A percentile compares a stretch with the other conserved stretches of the same genome.
Conservation (phyloP, 2,329 filamentous ascomycete genomes). For the Colletotrichum eremochloae region DNA sequence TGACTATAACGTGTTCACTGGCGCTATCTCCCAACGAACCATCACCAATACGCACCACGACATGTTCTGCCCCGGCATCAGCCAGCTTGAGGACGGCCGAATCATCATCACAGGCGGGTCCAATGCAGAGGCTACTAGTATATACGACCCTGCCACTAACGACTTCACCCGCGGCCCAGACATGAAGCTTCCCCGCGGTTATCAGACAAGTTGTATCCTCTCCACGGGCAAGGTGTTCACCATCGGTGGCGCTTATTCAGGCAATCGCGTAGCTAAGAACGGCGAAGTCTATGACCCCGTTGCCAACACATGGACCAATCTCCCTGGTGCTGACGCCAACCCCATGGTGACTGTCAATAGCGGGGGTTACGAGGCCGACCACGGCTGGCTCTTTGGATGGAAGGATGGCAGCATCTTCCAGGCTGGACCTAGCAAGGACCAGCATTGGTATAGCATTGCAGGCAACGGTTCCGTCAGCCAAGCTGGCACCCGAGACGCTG, state of each 20-base stretch:
- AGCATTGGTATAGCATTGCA: conserved; percentile 69
- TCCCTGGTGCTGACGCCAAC: conserved; percentile 58
- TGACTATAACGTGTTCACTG: conserved; percentile 45
- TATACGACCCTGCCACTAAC: conserved; percentile 57
- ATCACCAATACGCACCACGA: conserved; percentile 61
- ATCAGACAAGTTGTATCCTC: conserved; percentile 64
- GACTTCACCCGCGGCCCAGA: conserved; percentile 55
- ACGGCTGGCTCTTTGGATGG: conserved; percentile 52
- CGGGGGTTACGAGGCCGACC: conserved; percentile 58
- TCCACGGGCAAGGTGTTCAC: conserved; percentile 69
- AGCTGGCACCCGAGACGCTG: conserved; percentile 59
- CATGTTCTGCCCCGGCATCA: conserved; percentile 71
- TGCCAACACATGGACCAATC: conserved; percentile 60
- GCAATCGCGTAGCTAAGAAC: conserved; percentile 63
- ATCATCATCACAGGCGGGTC: conserved; percentile 68
- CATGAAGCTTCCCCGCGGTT: conserved; percentile 64
- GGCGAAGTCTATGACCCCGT: conserved; percentile 67
- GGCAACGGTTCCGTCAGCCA: conserved; percentile 55
- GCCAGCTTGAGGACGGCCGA: conserved; percentile 60
- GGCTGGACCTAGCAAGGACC: conserved; percentile 65
- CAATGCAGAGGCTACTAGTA: conserved; percentile 60
- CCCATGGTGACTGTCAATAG: conserved; percentile 65
- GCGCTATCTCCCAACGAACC: conserved; percentile 49
- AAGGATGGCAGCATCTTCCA: conserved; percentile 67
- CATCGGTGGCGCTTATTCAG: conserved; percentile 69